These are phyloP conservation scores for Trypanosoma lewisi DNA, from an alignment of 208 protist genomes.

Conservation along the genomic window DNA sequence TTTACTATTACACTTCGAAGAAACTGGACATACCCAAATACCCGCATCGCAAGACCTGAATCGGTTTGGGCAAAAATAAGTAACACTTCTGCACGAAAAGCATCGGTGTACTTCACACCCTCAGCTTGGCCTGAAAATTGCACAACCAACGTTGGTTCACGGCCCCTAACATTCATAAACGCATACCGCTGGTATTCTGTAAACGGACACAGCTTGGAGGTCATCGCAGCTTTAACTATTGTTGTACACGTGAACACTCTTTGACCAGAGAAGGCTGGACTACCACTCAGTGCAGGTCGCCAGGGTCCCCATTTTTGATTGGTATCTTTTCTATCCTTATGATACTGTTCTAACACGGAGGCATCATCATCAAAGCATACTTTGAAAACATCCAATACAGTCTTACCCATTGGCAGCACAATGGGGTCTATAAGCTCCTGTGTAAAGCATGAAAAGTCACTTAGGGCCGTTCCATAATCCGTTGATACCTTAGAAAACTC, in stretches of 20 bases:
- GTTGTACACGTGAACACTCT: slow-evolving; percentile 55
- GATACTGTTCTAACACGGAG: slow-evolving; percentile 42
- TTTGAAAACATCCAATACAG: slow-evolving; percentile 59
- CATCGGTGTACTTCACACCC: slow-evolving; percentile 58
- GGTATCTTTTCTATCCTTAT: slow-evolving; percentile 41
- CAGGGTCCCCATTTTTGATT: slow-evolving; percentile 54
- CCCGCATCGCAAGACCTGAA: slow-evolving; percentile 45
- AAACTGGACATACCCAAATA: slow-evolving; percentile 51
- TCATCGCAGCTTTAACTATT: slow-evolving; percentile 56
- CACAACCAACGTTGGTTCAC: slow-evolving; percentile 44
- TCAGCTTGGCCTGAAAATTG: slow-evolving; percentile 62
- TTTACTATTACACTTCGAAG: slow-evolving; percentile 44
- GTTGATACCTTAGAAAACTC: slow-evolving; percentile 54
- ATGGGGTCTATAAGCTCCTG: slow-evolving; percentile 54
- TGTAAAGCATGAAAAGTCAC: slow-evolving; percentile 45
- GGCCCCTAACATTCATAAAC: slow-evolving; percentile 46
- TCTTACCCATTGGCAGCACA: slow-evolving; percentile 37
- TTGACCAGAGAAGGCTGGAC: slow-evolving; percentile 47
- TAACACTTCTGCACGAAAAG: slow-evolving; percentile 55
- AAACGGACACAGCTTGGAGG: slow-evolving; percentile 47
- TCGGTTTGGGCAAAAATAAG: slow-evolving; percentile 41
- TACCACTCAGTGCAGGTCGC: slow-evolving; percentile 33
- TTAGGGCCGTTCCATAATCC: slow-evolving; percentile 58
- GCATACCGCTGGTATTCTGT: slow-evolving; percentile 67
- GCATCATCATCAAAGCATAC: slow-evolving; percentile 56